These are phyloP conservation scores for Aurantiochytrium sp. DNA, from an alignment of 108 stramenopile species.

Conservation along the genomic window DNA sequence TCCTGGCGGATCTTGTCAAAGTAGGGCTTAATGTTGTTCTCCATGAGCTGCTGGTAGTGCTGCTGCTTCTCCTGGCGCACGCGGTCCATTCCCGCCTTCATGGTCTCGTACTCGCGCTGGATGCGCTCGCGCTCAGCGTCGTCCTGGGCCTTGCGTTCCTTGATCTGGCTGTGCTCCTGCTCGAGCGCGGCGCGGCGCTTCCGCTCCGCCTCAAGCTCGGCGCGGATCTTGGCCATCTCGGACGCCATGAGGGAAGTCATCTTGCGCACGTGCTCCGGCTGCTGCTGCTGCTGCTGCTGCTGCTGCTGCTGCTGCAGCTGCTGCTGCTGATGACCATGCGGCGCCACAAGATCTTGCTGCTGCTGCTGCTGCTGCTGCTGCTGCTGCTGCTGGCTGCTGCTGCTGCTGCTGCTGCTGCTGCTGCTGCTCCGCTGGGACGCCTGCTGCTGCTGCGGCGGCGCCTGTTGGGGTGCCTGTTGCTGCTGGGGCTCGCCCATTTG, in stretches of 20 bases:
- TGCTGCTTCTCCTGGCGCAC: neutral
- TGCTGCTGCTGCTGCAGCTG: neutral
- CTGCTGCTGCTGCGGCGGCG: too few species aligned
- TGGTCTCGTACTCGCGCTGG: neutral
- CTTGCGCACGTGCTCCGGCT: neutral
- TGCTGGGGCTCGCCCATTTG: too few species aligned
- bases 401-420: too few species aligned
- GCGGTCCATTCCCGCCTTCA: neutral
- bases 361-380: too few species aligned
- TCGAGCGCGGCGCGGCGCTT: neutral
- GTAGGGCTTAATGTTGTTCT: neutral
- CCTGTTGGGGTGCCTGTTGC: too few species aligned
- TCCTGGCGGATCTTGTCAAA: too few species aligned
- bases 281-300: neutral
- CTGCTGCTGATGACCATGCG: neutral
- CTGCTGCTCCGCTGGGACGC: too few species aligned
- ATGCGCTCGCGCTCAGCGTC: neutral
- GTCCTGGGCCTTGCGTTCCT: too few species aligned
- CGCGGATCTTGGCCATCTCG: neutral
- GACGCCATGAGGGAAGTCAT: neutral
- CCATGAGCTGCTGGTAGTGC: neutral
- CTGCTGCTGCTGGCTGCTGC: too few species aligned
- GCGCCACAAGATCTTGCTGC: too few species aligned
- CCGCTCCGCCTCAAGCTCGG: neutral
- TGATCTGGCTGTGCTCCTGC: neutral